Percentiles rank a stretch among this genome's conserved stretches.
Conservation (phyloP, 257 asterid species). For the Plantago elongata region DNA sequence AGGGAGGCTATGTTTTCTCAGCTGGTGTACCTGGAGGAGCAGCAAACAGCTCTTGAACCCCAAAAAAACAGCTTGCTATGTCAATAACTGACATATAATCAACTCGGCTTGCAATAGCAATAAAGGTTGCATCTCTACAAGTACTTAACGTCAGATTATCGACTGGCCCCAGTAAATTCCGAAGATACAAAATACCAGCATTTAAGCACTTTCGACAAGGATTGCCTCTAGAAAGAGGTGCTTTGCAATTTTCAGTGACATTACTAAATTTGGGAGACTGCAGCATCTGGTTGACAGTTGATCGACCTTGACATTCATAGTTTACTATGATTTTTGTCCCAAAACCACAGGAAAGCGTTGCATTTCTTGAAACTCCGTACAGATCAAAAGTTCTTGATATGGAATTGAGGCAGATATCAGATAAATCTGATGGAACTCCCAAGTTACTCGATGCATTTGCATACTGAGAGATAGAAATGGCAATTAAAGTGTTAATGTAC, state of each 20-base stretch:
- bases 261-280: slow-evolving; percentile 58
- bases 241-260: slow-evolving; percentile 56
- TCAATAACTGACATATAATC: slow-evolving; percentile 52
- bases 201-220: slow-evolving; percentile 79
- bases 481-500: slow-evolving; percentile 73
- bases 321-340: slow-evolving; percentile 83
- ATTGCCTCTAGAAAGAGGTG: slow-evolving; percentile 40
- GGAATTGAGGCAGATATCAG: slow-evolving; percentile 55
- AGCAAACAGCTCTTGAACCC: slow-evolving; percentile 54
- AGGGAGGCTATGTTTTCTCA: not conserved
- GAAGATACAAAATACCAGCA: slow-evolving; percentile 69
- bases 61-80: slow-evolving; percentile 84
- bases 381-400: slow-evolving; percentile 61
- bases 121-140: slow-evolving; percentile 92
- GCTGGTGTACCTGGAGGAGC: slow-evolving; percentile 51
- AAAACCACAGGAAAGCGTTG: slow-evolving; percentile 65
- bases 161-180: slow-evolving; percentile 63
- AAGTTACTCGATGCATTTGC: slow-evolving; percentile 61
- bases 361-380: slow-evolving; percentile 64
- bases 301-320: slow-evolving; percentile 74
- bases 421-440: slow-evolving; percentile 54
- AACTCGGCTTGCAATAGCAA: slow-evolving; percentile 71
- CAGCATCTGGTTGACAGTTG: slow-evolving; percentile 70
- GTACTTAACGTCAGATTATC: slow-evolving; percentile 77
- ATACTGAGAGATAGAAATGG: slow-evolving; percentile 69